These are phyloP conservation scores for Meripilus lineatus DNA, from an alignment of 1,284 basidiomycete genomes.

Conservation along the genomic window DNA sequence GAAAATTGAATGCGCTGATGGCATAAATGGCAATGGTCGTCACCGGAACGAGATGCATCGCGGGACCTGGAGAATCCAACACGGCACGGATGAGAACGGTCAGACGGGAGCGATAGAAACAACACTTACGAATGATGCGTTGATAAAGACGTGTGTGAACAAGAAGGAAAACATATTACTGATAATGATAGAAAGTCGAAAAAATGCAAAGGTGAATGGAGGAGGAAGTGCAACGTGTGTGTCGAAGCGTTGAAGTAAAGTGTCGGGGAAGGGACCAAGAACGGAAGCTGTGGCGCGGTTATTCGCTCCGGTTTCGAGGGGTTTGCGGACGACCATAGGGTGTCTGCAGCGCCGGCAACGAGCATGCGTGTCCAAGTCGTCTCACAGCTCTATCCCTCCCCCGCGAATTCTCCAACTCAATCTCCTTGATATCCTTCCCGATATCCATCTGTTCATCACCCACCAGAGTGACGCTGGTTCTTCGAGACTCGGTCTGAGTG, in stretches of 20 bases:
- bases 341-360: conserved; percentile 24
- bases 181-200: not conserved
- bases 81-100: too few relatives aligned
- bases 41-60: too few relatives aligned
- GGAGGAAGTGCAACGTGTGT: not conserved
- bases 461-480: conserved; percentile 20
- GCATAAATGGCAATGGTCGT: too few relatives aligned
- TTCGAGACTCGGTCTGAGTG: conserved; percentile 15
- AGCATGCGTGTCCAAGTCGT: conserved; percentile 28
- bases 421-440: conserved; percentile 23
- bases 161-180: not conserved
- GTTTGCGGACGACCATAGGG: too few relatives aligned
- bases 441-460: conserved; percentile 33
- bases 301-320: conserved; percentile 4
- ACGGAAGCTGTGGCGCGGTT: not conserved
- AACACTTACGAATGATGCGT: too few relatives aligned
- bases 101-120: too few relatives aligned
- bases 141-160: not conserved
- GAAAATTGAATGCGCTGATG: too few relatives aligned
- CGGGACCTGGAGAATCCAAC: too few relatives aligned
- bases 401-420: conserved; percentile 19
- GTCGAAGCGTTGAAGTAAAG: not conserved
- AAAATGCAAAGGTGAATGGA: not conserved
- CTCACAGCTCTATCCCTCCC: conserved; percentile 24
- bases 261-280: not conserved